Base-by-base conservation (phyloP, 257 asterid genomes). In the Echites panduratus region DNA sequence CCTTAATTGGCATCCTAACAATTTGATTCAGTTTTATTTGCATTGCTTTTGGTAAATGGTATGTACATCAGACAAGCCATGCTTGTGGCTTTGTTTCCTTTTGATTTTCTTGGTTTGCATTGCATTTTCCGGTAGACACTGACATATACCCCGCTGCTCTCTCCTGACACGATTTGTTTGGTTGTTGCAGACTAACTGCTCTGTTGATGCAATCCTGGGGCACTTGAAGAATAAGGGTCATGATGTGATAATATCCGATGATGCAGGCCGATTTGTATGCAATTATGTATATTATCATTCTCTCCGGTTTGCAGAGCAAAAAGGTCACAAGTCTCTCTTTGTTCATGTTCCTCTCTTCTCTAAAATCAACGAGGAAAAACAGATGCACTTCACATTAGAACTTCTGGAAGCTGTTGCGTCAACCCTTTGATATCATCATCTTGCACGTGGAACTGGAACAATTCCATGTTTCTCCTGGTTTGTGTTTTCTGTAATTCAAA, bases 191-290 rank as follows among this genome's bases (percentile, higher is more conserved):
- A 87, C 92, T 48, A 75, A 80, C 16, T 85, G 88, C 87, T 69
- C 82, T 3, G 19, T 73, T 2, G 87, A 81, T 66, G 86, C 76
- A 24, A 86, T 88, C 62, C 62, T 77, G 40, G 76, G 73, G 54
- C 41, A 58, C 48, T 72, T 88, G 85, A 84, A 75, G 77, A 74
- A 48, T 78, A 78, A 86, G 76, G 84, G 86, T 0, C 72, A 72
- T 29, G 89, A 86, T 49, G 85, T 66, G 62, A 70, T 61, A 12
- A 56, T 76, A 64, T 84, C 93, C 3, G 68, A 79, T 9, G 89
- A 88, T 24, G 89, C 93, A 19, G 93, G 90, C 48, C 85, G 84
- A 1, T 88, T 86, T 50, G 90, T 88, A 74, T 86, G 93, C 78
- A 88, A 88, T 71, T 88, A 79, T 44, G 90, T 87, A 1, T 87